Conservation (phyloP, 2,329 filamentous ascomycete genomes). For the Penicillium sp. region DNA sequence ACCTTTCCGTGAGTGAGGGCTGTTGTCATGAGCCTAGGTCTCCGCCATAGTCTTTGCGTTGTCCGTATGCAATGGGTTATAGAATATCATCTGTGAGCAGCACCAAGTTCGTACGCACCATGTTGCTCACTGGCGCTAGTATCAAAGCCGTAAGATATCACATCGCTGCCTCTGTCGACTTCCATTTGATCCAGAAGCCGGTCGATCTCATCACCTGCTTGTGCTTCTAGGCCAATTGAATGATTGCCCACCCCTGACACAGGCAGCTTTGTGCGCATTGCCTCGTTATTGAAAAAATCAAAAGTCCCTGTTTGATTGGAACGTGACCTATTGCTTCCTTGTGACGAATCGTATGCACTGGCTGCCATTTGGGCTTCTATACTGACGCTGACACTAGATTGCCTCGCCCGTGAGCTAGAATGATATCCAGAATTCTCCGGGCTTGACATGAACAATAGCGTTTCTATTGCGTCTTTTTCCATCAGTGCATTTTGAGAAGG, state of each 20-base stretch:
- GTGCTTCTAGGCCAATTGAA: constrained; percentile 25
- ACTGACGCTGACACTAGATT: constrained; percentile 18
- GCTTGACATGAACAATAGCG: constrained; percentile 49
- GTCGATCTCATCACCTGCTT: constrained; percentile 38
- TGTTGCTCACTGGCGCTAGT: not conserved
- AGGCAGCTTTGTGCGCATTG: not conserved
- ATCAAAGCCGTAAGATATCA: constrained; percentile 14
- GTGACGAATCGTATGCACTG: constrained; percentile 19
- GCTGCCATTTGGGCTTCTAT: constrained; percentile 23
- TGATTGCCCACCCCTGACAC: not conserved
- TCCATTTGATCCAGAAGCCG: constrained; percentile 40
- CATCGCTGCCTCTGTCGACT: constrained; percentile 32
- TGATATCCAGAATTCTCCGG: constrained; percentile 46
- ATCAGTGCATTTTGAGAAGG: constrained; percentile 43
- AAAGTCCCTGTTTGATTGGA: not conserved
- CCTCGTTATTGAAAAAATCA: not conserved
- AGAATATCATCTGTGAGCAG: not conserved
- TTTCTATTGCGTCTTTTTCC: constrained; percentile 51
- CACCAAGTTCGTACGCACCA: not conserved
- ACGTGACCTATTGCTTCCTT: constrained; percentile 13
- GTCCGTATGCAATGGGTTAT: not conserved
- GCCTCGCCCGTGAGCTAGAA: constrained; percentile 30
- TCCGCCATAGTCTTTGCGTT: not conserved
- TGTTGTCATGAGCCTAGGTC: too few species aligned
- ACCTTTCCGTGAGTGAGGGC: not conserved